phyloP scores from a whole-genome alignment of 495 filamentous ascomycete species.

The Talaromyces liani region DNA sequence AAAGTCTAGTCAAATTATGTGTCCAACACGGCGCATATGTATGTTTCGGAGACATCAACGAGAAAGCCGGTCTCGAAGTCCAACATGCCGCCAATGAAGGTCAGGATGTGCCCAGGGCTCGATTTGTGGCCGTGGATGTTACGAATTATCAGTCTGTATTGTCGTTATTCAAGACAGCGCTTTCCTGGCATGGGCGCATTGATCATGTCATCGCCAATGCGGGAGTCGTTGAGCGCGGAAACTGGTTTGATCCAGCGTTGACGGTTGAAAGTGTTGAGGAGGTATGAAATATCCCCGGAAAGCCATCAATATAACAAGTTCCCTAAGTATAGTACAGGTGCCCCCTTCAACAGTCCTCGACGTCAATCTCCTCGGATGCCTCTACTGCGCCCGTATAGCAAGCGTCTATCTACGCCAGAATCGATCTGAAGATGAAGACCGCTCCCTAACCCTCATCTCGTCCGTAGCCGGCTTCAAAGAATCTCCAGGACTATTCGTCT shows the following conservation, averaged over 20 bases:
- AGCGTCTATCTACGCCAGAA: neutral
- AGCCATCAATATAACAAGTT: neutral
- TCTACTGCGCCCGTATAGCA: neutral
- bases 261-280: neutral
- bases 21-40: neutral
- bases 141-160: neutral
- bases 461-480: constrained; percentile 41
- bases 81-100: neutral
- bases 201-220: neutral
- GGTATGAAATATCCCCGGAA: neutral
- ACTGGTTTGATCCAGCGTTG: neutral
- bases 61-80: neutral
- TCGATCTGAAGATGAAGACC: constrained; percentile 17
- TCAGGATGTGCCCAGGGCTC: neutral
- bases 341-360: neutral
- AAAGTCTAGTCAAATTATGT: neutral
- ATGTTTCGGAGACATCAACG: neutral
- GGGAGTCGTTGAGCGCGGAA: neutral
- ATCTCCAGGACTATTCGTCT: constrained; percentile 38
- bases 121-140: neutral
- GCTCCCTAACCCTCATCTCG: constrained; percentile 39
- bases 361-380: neutral
- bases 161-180: neutral
- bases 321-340: neutral
- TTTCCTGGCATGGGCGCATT: neutral